phyloP scores from a whole-genome alignment of 352 stramenopile genomes.

The Globisporangium ultimum region DNA sequence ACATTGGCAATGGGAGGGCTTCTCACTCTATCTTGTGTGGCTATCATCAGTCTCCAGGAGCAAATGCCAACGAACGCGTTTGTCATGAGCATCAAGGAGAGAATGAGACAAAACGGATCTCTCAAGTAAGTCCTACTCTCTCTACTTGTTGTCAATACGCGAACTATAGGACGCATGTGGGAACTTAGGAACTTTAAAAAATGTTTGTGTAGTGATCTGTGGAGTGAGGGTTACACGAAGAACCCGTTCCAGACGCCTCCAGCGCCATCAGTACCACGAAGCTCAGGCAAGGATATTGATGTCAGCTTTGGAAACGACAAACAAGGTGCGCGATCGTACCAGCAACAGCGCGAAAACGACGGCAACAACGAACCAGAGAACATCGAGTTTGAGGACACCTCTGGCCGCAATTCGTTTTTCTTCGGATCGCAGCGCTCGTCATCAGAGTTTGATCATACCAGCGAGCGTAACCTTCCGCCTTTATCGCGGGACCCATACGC shows the following conservation, averaged over 20 bases:
- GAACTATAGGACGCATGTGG: too few relatives aligned
- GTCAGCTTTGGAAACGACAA: too few relatives aligned
- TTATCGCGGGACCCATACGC: conserved; percentile 41
- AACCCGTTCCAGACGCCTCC: conserved; percentile 10
- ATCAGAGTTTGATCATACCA: conserved; percentile 2
- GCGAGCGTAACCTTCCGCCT: conserved; percentile 21
- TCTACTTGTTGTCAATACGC: background rate
- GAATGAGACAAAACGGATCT: conserved; percentile 35
- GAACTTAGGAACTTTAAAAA: background rate
- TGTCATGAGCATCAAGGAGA: conserved; percentile 50
- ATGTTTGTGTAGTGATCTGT: conserved; percentile 35
- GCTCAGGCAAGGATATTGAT: background rate
- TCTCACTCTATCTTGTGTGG: background rate
- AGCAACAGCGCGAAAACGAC: conserved; percentile 12
- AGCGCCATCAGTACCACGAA: background rate
- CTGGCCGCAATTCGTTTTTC: conserved; percentile 42
- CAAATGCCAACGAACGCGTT: conserved; percentile 48
- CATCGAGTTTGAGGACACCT: conserved; percentile 19
- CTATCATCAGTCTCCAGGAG: conserved; percentile 25
- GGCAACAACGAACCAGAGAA: conserved; percentile 10
- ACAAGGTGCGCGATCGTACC: too few relatives aligned
- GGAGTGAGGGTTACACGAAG: conserved; percentile 19
- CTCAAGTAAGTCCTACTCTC: conserved; percentile 31
- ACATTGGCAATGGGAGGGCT: background rate
- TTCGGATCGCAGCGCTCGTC: conserved; percentile 28